Evolutionary conservation across 768 basidiomycete genomes (phyloP).

Genomic region (Fomitopsis serialis): DNA sequence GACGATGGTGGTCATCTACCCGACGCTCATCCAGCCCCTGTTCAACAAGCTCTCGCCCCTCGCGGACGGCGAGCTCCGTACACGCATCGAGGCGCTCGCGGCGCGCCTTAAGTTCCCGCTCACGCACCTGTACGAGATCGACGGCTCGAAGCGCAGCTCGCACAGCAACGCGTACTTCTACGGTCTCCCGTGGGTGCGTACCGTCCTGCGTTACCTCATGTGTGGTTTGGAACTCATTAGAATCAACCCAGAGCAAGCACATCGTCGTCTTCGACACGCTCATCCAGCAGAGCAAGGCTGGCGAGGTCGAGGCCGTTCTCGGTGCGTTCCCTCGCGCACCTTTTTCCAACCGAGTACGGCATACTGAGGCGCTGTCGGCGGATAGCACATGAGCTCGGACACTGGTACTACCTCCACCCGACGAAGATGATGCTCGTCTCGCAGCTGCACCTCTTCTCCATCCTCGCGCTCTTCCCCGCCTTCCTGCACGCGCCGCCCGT

Average conservation of each 20-base stretch:
- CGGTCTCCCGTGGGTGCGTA: constrained; percentile 84
- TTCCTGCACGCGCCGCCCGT: constrained; percentile 80
- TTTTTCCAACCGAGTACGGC: too few relatives aligned
- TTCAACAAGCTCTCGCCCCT: constrained; percentile 97
- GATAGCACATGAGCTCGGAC: constrained; percentile 89
- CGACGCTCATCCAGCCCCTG: constrained; percentile 86
- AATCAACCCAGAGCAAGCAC: constrained; percentile 64
- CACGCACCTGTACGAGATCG: constrained; percentile 93
- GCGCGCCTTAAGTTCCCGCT: constrained; percentile 85
- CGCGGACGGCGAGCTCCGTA: constrained; percentile 67
- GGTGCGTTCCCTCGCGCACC: constrained; percentile 28
- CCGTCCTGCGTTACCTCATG: neutral
- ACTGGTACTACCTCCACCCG: constrained; percentile 92
- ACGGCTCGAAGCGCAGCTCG: constrained; percentile 91
- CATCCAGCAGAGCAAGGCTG: constrained; percentile 84
- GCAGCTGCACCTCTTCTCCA: constrained; percentile 83
- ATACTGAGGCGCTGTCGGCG: neutral
- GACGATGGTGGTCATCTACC: constrained; percentile 77
- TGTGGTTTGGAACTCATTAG: neutral
- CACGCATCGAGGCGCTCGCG: constrained; percentile 73
- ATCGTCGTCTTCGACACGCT: constrained; percentile 97
- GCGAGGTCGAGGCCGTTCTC: constrained; percentile 96
- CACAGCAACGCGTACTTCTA: constrained; percentile 99
- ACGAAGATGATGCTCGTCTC: constrained; percentile 83
- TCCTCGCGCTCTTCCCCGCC: constrained; percentile 84